Evolutionary conservation across 2,329 filamentous ascomycete species (phyloP).

Genomic region (Sporothrix schenckii): DNA sequence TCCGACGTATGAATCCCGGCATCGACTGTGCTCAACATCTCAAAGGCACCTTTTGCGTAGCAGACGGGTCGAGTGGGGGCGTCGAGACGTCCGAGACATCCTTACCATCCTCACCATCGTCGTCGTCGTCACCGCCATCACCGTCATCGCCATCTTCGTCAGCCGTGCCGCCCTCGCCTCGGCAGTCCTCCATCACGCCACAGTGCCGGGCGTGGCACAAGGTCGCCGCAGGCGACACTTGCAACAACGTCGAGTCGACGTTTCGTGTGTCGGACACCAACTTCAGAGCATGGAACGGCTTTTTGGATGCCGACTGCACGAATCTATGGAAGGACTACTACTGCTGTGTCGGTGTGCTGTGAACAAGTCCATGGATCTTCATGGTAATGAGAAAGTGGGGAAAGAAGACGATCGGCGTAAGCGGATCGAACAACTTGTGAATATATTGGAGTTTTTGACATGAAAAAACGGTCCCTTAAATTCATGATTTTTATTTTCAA

Average conservation of each 20-base stretch:
- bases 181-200: slow-evolving; percentile 18
- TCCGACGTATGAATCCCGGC: slow-evolving; percentile 26
- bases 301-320: slow-evolving; percentile 32
- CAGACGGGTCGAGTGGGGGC: not conserved
- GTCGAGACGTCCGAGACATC: not conserved
- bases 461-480: too few species aligned
- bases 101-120: not conserved
- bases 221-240: slow-evolving; percentile 41
- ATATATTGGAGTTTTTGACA: too few species aligned
- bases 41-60: slow-evolving; percentile 26
- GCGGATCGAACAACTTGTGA: too few species aligned
- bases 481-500: too few species aligned
- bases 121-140: not conserved
- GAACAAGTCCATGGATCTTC: not conserved
- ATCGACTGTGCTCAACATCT: slow-evolving; percentile 38
- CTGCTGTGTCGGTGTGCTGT: slow-evolving; percentile 34
- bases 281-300: slow-evolving; percentile 36
- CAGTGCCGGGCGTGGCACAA: slow-evolving; percentile 43
- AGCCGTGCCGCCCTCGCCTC: not conserved
- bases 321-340: slow-evolving; percentile 37
- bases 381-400: too few species aligned
- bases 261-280: slow-evolving; percentile 30
- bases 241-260: slow-evolving; percentile 34
- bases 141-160: not conserved
- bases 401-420: too few species aligned